Evolutionary conservation across 2,329 filamentous ascomycete genomes (phyloP), one percentile per base, ranked within the genome.

Genomic region (Piedraia hortae): DNA sequence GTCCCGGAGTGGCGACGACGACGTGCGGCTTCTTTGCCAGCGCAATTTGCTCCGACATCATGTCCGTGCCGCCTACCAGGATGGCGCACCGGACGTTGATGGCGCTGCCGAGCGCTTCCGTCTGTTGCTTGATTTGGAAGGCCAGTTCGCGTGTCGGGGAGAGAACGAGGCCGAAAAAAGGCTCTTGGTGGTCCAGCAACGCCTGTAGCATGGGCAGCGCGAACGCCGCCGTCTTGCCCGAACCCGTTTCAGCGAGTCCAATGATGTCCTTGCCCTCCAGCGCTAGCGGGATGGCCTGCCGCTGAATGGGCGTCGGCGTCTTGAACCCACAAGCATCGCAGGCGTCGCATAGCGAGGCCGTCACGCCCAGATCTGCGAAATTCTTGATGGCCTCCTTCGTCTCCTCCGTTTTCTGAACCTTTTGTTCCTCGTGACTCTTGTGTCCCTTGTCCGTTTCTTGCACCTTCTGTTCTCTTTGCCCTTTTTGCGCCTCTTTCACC

Each of bases 21-120:
- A 97, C 68, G 38, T 97, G 85, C 5, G 85, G 85, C 36, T 82
- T 82, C 56, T 90, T 91, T n/a, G 73, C 77, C 1, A 97, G 59
- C 0, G 80, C 72, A 31, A 97, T 88, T 1, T 72, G 50, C 43
- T 97, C 85, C 0, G 74, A 62, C 1, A 91, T 73, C 75, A 91
- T 91, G 32, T 93, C 82, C 56, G 93, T 67, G 19, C 85, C 85
- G 36, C 85, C 85, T 1, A 93, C 74, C 4, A 45, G 26, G 19
- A 97, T 65, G 4, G 74, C 69, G 37, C 67, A 77, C 37, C 77
- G 65, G 16, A 93, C 70, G n/a, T 67, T 71, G 34, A 97, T 91
- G 13, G 78, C 54, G 6, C 73, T 67, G 4, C 82, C 80, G 1
- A 97, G 58, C 0, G 74, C 74, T 40, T 91, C 80, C 34, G 91